These are phyloP conservation scores for Diaporthe vaccinii DNA, from an alignment of 2,329 filamentous ascomycete genomes.

Conservation along the genomic window DNA sequence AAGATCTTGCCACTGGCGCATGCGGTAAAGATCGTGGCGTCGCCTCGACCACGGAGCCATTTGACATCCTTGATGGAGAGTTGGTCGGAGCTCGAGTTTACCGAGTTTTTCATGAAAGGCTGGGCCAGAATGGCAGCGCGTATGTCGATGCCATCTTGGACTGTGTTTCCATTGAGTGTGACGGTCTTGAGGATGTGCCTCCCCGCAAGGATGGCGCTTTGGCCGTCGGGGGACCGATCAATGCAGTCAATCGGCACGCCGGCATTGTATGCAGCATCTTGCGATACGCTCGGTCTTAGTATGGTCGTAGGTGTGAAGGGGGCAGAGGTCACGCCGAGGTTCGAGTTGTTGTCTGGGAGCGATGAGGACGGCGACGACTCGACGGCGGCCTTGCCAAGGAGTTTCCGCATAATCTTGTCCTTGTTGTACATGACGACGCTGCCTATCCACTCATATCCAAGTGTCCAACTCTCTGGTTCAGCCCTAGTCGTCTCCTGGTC, in stretches of 20 bases:
- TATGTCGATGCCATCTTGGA: conserved; percentile 71
- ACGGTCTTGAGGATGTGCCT: conserved; percentile 73
- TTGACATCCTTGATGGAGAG: conserved; percentile 75
- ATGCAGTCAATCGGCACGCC: conserved; percentile 69
- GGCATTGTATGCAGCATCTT: conserved; percentile 66
- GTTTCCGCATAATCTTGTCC: conserved; percentile 71
- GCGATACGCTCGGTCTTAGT: conserved; percentile 67
- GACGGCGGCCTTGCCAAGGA: conserved; percentile 67
- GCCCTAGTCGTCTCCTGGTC: not conserved
- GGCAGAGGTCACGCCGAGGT: conserved; percentile 59
- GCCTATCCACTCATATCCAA: conserved; percentile 33
- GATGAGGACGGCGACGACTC: conserved; percentile 62
- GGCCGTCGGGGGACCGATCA: conserved; percentile 70
- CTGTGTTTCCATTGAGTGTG: conserved; percentile 64
- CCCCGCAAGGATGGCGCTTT: conserved; percentile 69
- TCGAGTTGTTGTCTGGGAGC: conserved; percentile 42
- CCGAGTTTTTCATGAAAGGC: conserved; percentile 56
- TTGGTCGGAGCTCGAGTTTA: conserved; percentile 64
- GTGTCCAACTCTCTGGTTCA: not conserved
- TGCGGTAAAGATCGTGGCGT: conserved; percentile 71
- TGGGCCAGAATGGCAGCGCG: conserved; percentile 68
- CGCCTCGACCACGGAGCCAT: conserved; percentile 62
- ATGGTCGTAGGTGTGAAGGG: conserved; percentile 53
- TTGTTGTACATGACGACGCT: conserved; percentile 63
- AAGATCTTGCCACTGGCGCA: conserved; percentile 76